Percentiles rank a stretch among this genome's conserved stretches.
Evolutionary conservation across 2,329 filamentous ascomycete species (phyloP).

Genomic region (Fusarium nematophilum): DNA sequence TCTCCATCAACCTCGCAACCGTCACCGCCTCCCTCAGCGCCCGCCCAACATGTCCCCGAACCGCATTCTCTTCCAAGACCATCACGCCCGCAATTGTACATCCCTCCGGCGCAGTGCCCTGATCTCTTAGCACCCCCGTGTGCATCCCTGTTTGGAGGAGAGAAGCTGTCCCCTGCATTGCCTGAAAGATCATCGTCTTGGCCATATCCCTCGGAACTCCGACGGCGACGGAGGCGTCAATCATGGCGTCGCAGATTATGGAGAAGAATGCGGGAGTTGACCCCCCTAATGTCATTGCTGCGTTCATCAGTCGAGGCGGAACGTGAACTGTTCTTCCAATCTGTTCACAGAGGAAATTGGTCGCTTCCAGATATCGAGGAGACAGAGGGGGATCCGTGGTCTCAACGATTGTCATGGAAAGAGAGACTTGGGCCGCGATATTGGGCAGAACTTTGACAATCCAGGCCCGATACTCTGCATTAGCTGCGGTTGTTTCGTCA

Average conservation of each 20-base stretch:
- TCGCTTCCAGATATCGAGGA: conserved; percentile 34
- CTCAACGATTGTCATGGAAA: no score
- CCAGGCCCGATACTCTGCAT: conserved; percentile 33
- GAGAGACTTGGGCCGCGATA: conserved; percentile 49
- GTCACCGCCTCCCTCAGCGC: conserved; percentile 61
- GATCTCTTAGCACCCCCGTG: conserved; percentile 67
- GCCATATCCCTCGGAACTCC: conserved; percentile 67
- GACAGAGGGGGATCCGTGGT: conserved; percentile 32
- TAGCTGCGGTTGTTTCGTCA: conserved; percentile 25
- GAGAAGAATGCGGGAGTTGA: conserved; percentile 71
- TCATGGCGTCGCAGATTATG: conserved; percentile 67
- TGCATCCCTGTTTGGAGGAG: conserved; percentile 65
- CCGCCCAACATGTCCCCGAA: conserved; percentile 57
- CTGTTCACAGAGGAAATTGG: conserved; percentile 62
- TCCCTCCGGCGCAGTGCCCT: conserved; percentile 69
- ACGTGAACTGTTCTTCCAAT: conserved; percentile 65
- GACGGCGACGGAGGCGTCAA: conserved; percentile 70
- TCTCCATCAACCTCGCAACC: conserved; percentile 56
- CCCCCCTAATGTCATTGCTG: conserved; percentile 68
- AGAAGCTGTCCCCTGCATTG: conserved; percentile 67
- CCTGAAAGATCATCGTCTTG: conserved; percentile 69
- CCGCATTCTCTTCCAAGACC: conserved; percentile 67
- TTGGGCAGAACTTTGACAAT: conserved; percentile 51
- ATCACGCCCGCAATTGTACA: conserved; percentile 70
- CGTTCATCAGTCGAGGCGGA: conserved; percentile 64